Percentiles rank a stretch among this genome's conserved stretches.
Conservation (phyloP, 345 rosid genomes). For the Brassica incana region DNA sequence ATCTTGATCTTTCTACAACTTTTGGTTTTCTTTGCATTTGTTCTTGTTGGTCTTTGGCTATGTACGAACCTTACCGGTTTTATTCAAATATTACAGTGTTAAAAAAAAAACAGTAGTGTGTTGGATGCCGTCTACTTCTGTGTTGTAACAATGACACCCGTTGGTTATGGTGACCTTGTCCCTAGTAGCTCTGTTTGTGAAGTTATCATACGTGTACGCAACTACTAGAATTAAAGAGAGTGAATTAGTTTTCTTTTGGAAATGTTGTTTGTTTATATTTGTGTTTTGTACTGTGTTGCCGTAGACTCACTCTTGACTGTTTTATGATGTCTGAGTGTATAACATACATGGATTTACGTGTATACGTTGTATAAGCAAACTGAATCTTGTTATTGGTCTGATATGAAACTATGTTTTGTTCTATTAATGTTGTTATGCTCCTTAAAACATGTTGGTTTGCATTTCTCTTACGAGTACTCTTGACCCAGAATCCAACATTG, state of each 20-base stretch:
- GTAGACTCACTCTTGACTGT: constrained; percentile 11
- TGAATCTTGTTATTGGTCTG: not conserved
- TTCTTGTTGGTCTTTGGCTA: no score
- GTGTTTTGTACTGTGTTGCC: constrained; percentile 8
- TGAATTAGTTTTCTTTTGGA: not conserved
- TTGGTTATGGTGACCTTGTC: not conserved
- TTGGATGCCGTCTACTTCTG: not conserved
- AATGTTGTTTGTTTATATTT: not conserved
- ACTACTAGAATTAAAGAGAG: not conserved
- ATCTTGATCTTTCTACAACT: no score
- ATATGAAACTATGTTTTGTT: not conserved
- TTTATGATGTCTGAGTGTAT: not conserved
- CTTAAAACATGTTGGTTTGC: not conserved
- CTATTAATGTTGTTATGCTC: not conserved
- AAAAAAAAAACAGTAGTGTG: not conserved
- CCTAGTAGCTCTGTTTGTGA: not conserved
- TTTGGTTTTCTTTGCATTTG: no score
- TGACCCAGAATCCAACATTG: no score
- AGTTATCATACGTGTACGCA: not conserved
- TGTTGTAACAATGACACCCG: not conserved
- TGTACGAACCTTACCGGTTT: no score
- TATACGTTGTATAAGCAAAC: not conserved
- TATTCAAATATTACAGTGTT: no score
- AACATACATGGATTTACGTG: not conserved
- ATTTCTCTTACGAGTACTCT: no score